Evolutionary conservation across 441 rosid species (phyloP).

Genomic region (Isatis lusitanica): DNA sequence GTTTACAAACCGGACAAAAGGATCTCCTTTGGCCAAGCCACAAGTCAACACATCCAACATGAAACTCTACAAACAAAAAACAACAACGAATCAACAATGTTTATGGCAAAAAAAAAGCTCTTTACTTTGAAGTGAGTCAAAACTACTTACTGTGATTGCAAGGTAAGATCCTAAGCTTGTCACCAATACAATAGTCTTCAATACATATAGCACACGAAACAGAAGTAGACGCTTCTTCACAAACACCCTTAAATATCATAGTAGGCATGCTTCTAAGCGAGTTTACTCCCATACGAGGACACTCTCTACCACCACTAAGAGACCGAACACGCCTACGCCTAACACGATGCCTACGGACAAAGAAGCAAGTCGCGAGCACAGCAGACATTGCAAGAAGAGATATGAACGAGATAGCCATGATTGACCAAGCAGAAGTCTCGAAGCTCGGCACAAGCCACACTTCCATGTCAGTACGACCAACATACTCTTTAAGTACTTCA

Average conservation of each 20-base stretch:
- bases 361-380: conserved; percentile 89
- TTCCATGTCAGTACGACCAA: conserved; percentile 56
- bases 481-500: conserved; percentile 54
- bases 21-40: conserved; percentile 40
- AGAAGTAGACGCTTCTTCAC: conserved; percentile 84
- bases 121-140: not conserved
- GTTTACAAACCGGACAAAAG: conserved; percentile 92
- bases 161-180: conserved; percentile 86
- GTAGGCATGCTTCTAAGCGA: conserved; percentile 77
- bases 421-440: conserved; percentile 90
- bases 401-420: conserved; percentile 90
- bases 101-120: not conserved
- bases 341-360: conserved; percentile 83
- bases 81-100: not conserved
- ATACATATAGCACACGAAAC: conserved; percentile 84
- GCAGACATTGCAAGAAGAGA: conserved; percentile 94
- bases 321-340: conserved; percentile 58
- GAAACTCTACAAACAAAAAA: conserved; percentile 29
- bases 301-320: conserved; percentile 53
- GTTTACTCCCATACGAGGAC: conserved; percentile 74
- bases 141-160: conserved; percentile 82
- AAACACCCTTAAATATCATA: conserved; percentile 62
- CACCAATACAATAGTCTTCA: conserved; percentile 82
- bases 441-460: conserved; percentile 77
- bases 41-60: conserved; percentile 25